Percentiles rank a stretch among this genome's conserved stretches.
Conservation (phyloP, 2,329 filamentous ascomycete genomes). For the Chaetomium sp. region DNA sequence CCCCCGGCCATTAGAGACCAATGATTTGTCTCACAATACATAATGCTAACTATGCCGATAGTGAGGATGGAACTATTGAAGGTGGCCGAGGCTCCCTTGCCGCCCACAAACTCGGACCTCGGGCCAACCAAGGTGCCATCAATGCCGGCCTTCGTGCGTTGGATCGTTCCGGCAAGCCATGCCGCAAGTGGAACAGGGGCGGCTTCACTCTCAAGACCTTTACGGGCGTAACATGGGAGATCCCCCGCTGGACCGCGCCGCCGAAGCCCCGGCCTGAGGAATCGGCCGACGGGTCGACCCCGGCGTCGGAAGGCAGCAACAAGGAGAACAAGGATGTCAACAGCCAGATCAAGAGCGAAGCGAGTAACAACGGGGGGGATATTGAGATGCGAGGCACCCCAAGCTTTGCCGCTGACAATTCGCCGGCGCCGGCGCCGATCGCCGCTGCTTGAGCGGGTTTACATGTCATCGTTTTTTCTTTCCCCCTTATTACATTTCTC, state of each 20-base stretch:
- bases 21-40: neutral
- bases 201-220: slow-evolving; percentile 85
- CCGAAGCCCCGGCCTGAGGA: slow-evolving; percentile 46
- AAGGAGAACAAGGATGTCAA: slow-evolving; percentile 58
- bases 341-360: slow-evolving; percentile 43
- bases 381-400: slow-evolving; percentile 48
- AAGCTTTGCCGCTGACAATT: slow-evolving; percentile 46
- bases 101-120: slow-evolving; percentile 83
- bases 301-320: slow-evolving; percentile 44
- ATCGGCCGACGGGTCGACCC: slow-evolving; percentile 39
- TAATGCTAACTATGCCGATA: slow-evolving; percentile 32
- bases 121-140: slow-evolving; percentile 94
- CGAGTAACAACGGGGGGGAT: slow-evolving; percentile 39
- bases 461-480: neutral
- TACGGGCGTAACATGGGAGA: slow-evolving; percentile 76
- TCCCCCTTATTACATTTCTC: neutral
- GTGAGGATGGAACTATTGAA: slow-evolving; percentile 59
- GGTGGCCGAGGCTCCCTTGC: slow-evolving; percentile 43
- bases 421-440: slow-evolving; percentile 34
- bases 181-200: slow-evolving; percentile 83
- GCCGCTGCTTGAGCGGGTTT: slow-evolving; percentile 11
- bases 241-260: slow-evolving; percentile 76
- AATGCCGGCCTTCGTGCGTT: slow-evolving; percentile 92
- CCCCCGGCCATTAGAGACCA: neutral
- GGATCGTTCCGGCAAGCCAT: slow-evolving; percentile 85